Evolutionary conservation across 2,329 filamentous ascomycete species (phyloP), one percentile per base, ranked within the genome.

Genomic region (Colletotrichum lindemuthianum): DNA sequence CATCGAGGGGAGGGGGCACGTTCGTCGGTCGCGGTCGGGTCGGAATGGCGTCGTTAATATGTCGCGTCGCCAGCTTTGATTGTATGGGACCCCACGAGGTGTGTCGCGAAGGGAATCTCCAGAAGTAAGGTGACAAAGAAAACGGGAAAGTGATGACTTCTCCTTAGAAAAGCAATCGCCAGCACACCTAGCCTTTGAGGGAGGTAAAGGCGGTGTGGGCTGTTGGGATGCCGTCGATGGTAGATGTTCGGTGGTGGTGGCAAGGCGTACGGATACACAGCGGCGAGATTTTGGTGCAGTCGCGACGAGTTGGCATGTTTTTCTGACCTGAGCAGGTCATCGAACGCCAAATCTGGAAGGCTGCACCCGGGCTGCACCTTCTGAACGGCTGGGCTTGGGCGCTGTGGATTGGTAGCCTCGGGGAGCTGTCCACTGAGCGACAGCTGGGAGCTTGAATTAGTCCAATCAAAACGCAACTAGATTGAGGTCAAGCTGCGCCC

Each of bases 251-350:
- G 24, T 24, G 4, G 2, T 24, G 24, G 24, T 24, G 24, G 24
- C 24, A 24, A 24, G 24, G 24, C 24, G 24, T 24, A 24, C 24
- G 40, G 36, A 54, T 13, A 36, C 12, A 4, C 16, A 12, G 44
- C 57, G 58, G 58, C 63, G 63, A 52, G 58, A 57, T 61, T 65
- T 63, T 61, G 63, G 59, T 24, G 34, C 45, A 50, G 32, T 58
- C 63, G 63, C 51, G 63, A 61, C 58, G 50, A 36, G 36, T 13
- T 15, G 52, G 36, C 24, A 65, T 65, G 61, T 24, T 61, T 65
- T 65, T 65, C 16, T 12, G 36, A 41, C 54, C 54, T 57, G 44
- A 57, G 54, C 54, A 32, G 50, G 2, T 33, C 6, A 45, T 24
- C 24, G 4, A 24, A 24, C 24, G 24, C 24, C 24, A 24, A 24